phyloP scores from a whole-genome alignment of 768 basidiomycete species.

The Boletus fagicola region DNA sequence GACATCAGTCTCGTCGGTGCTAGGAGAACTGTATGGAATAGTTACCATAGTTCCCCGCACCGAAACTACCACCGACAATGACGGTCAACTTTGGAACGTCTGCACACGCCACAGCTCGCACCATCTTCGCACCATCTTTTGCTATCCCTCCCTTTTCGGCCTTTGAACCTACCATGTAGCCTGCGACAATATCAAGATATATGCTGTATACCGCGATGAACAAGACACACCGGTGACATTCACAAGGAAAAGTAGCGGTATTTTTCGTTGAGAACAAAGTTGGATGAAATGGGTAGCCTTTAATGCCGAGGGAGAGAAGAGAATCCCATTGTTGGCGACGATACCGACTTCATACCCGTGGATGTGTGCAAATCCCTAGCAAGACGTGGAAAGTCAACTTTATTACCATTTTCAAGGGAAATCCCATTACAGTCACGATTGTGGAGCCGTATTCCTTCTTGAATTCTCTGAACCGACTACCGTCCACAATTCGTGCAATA shows the following conservation, averaged over 20 bases:
- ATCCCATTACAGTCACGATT: constrained; percentile 69
- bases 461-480: constrained; percentile 90
- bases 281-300: constrained; percentile 97
- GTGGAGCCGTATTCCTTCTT: constrained; percentile 94
- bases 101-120: constrained; percentile 89
- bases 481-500: constrained; percentile 88
- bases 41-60: constrained; percentile 92
- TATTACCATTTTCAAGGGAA: background rate
- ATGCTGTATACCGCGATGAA: background rate
- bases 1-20: constrained; percentile 11
- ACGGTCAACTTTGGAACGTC: constrained; percentile 95
- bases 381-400: constrained; percentile 9
- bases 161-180: constrained; percentile 96
- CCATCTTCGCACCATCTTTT: constrained; percentile 95
- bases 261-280: constrained; percentile 85
- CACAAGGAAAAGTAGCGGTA: constrained; percentile 89
- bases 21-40: constrained; percentile 3
- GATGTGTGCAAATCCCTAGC: constrained; percentile 81
- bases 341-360: constrained; percentile 91
- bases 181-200: constrained; percentile 33
- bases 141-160: constrained; percentile 94
- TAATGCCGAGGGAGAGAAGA: constrained; percentile 89
- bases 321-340: constrained; percentile 90
- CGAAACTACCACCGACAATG: constrained; percentile 89
- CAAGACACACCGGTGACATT: constrained; percentile 75